A percentile compares a stretch with the other conserved stretches of the same genome.
Conservation (phyloP, 306 rosid genomes). For the Glycine tomentella region DNA sequence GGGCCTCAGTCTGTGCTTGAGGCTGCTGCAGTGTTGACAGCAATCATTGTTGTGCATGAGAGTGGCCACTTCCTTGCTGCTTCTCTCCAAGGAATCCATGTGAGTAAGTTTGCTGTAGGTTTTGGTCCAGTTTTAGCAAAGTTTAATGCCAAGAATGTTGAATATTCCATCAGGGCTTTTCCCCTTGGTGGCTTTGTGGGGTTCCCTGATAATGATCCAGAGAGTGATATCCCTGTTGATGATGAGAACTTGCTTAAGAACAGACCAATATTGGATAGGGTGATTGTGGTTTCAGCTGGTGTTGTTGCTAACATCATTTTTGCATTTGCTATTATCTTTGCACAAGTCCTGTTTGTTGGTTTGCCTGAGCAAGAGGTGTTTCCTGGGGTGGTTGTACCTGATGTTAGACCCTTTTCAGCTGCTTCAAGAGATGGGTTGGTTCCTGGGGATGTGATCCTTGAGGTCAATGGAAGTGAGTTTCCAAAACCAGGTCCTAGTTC, state of each 20-base stretch:
- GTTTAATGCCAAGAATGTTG: slow-evolving; percentile 90
- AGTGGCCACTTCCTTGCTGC: slow-evolving; percentile 99
- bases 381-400: slow-evolving; percentile 94
- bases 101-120: slow-evolving; percentile 97
- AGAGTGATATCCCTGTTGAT: slow-evolving; percentile 87
- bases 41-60: slow-evolving; percentile 93
- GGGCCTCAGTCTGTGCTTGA: slow-evolving; percentile 88
- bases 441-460: slow-evolving; percentile 84
- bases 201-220: slow-evolving; percentile 98
- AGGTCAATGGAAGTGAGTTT: slow-evolving; percentile 74
- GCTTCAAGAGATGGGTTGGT: slow-evolving; percentile 91
- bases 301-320: slow-evolving; percentile 90
- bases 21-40: slow-evolving; percentile 87
- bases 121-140: slow-evolving; percentile 97
- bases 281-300: slow-evolving; percentile 94
- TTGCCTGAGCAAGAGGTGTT: slow-evolving; percentile 89
- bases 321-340: slow-evolving; percentile 80
- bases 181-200: slow-evolving; percentile 99
- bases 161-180: slow-evolving; percentile 91
- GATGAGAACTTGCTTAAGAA: slow-evolving; percentile 90
- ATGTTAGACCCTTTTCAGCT: slow-evolving; percentile 83
- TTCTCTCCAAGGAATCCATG: slow-evolving; percentile 90
- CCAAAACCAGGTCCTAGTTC: slow-evolving; percentile 75
- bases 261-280: slow-evolving; percentile 92
- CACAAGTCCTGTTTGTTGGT: slow-evolving; percentile 88